Evolutionary conservation across 2,329 filamentous ascomycete genomes (phyloP).

Genomic region (Xenoacremonium recifei): DNA sequence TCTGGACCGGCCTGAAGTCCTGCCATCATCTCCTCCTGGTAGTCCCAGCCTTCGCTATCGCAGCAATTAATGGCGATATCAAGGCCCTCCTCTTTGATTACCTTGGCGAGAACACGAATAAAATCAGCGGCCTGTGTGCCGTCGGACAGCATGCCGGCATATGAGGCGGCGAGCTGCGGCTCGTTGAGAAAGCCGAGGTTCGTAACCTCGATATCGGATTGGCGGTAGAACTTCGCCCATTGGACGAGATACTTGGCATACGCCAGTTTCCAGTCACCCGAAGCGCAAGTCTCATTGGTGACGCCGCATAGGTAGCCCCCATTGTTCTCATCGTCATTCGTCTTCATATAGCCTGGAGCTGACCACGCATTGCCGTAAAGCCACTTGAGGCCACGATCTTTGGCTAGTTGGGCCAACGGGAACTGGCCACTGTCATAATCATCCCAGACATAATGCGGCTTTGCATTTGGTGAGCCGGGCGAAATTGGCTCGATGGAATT

Average conservation of each 20-base stretch:
- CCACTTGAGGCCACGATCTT: too few species aligned
- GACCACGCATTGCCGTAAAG: too few species aligned
- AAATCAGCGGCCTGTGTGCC: constrained; percentile 44
- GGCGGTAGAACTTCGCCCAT: constrained; percentile 46
- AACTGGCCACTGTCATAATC: too few species aligned
- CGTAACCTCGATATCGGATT: constrained; percentile 41
- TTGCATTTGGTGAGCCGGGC: too few species aligned
- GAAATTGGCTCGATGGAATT: too few species aligned
- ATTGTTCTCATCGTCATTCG: constrained; percentile 2
- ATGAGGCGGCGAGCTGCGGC: constrained; percentile 25
- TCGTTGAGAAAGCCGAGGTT: constrained; percentile 50
- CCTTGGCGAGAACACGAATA: constrained; percentile 44
- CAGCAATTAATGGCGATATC: constrained; percentile 34
- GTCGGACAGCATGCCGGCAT: constrained; percentile 35
- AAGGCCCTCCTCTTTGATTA: constrained; percentile 19
- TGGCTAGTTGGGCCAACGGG: too few species aligned
- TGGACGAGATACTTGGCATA: constrained; percentile 48
- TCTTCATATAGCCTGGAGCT: constrained; percentile 3
- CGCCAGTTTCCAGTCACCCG: constrained; percentile 46
- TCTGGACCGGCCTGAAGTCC: too few species aligned
- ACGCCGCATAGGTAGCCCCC: constrained; percentile 37
- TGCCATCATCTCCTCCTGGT: too few species aligned
- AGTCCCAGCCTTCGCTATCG: constrained; percentile 40
- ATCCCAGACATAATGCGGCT: too few species aligned
- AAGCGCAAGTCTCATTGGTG: constrained; percentile 34